Conservation (phyloP, 139 green algal species). For the Astrephomene gubernaculifera region DNA sequence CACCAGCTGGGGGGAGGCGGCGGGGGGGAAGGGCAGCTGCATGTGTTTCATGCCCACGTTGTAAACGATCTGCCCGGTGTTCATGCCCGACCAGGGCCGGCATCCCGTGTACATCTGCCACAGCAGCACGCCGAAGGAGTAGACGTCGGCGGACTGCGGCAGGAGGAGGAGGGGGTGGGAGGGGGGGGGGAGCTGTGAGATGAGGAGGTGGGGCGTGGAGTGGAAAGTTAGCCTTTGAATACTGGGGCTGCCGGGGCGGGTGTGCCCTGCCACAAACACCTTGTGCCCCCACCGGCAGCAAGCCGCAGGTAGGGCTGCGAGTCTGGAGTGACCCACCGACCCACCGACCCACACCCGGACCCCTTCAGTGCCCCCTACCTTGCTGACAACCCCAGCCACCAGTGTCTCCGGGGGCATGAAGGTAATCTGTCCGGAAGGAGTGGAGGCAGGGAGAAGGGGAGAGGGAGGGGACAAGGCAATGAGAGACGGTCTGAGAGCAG, state of each 20-base stretch:
- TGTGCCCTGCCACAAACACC: no score
- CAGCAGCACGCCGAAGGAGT: conserved; percentile 50
- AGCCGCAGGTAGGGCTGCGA: no score
- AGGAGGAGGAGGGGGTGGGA: neutral
- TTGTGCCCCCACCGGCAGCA: no score
- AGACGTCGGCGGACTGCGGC: conserved; percentile 34
- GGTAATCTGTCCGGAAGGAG: conserved; percentile 16
- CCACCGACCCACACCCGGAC: neutral
- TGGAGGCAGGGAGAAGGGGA: neutral
- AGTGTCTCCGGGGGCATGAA: conserved; percentile 55
- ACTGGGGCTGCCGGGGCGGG: no score
- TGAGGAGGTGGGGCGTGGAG: neutral
- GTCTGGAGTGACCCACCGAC: neutral
- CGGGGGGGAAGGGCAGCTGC: conserved; percentile 37
- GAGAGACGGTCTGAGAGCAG: neutral
- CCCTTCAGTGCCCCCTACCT: no score
- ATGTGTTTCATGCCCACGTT: conserved; percentile 25
- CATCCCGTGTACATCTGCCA: conserved; percentile 51
- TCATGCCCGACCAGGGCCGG: conserved; percentile 50
- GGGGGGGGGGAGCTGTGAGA: neutral
- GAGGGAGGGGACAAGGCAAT: neutral
- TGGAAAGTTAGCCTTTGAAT: neutral
- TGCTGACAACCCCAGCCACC: conserved; percentile 39
- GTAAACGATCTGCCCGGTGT: conserved; percentile 46
- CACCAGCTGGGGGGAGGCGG: neutral